phyloP scores from a whole-genome alignment of 345 rosid genomes.

The Bruguiera parviflora region DNA sequence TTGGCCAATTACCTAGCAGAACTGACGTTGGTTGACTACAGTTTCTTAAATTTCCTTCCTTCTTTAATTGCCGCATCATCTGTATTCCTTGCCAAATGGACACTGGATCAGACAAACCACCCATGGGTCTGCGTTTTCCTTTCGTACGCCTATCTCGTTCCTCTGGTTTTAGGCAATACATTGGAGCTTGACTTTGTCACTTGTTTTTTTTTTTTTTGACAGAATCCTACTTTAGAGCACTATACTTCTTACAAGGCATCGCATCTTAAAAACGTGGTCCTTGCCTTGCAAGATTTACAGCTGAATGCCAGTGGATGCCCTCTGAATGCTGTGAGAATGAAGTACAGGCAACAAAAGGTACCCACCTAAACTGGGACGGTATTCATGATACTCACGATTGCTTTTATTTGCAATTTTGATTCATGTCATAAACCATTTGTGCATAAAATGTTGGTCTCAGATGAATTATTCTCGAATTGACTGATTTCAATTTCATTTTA shows the following conservation, averaged over 20 bases:
- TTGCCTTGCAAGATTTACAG: conserved; percentile 66
- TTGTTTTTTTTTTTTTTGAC: conserved; percentile 16
- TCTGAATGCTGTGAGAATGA: conserved; percentile 60
- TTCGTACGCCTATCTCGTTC: background rate
- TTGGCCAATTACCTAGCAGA: conserved; percentile 78
- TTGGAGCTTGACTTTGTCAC: background rate
- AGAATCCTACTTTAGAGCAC: conserved; percentile 80
- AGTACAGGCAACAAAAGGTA: conserved; percentile 80
- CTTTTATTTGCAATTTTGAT: background rate
- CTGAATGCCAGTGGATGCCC: conserved; percentile 60
- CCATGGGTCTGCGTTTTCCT: conserved; percentile 71
- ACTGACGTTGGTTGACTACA: conserved; percentile 58
- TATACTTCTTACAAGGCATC: conserved; percentile 65
- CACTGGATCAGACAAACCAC: conserved; percentile 66
- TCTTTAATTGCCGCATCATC: conserved; percentile 88
- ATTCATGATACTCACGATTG: background rate
- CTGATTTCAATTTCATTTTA: too few relatives aligned
- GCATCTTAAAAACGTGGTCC: conserved; percentile 49
- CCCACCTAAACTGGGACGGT: background rate
- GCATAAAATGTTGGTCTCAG: background rate
- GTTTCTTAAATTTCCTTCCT: conserved; percentile 67
- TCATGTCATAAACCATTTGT: background rate
- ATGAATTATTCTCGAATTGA: too few relatives aligned
- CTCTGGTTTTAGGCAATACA: conserved; percentile 5
- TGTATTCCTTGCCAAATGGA: conserved; percentile 91